These are phyloP conservation scores for Termitomyces sp. DNA, from an alignment of 768 basidiomycete genomes.

Conservation along the genomic window DNA sequence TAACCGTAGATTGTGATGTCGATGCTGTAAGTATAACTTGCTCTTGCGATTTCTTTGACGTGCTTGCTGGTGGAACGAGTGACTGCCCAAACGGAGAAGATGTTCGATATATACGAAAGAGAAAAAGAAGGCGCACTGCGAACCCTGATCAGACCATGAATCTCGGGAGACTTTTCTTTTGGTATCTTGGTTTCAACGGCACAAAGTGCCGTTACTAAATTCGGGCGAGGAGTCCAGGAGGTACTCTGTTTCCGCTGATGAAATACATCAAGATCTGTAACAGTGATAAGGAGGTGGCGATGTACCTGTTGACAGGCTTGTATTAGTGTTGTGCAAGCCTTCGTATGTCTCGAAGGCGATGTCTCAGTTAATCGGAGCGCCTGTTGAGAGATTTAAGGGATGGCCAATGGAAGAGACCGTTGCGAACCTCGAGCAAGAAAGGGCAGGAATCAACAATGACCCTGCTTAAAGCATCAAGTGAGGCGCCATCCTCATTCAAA, in stretches of 20 bases:
- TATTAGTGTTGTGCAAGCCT: constrained; percentile 39
- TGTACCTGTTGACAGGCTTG: constrained; percentile 41
- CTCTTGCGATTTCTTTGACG: constrained; percentile 8
- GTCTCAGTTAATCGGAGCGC: constrained; percentile 28
- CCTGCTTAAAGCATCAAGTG: constrained; percentile 36
- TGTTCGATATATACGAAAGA: constrained; percentile 35
- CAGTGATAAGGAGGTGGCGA: constrained; percentile 4
- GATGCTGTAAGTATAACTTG: constrained; percentile 3
- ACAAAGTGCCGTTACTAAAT: constrained; percentile 34
- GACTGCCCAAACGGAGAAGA: constrained; percentile 44
- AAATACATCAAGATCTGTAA: not conserved
- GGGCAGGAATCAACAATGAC: constrained; percentile 51
- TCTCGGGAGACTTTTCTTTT: constrained; percentile 24
- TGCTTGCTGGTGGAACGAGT: constrained; percentile 23
- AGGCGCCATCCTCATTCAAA: constrained; percentile 19
- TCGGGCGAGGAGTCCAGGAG: constrained; percentile 41
- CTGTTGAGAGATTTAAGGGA: constrained; percentile 16
- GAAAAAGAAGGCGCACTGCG: constrained; percentile 44
- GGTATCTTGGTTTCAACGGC: constrained; percentile 25
- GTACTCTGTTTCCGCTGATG: constrained; percentile 38
- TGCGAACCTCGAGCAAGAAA: constrained; percentile 45
- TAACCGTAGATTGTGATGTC: constrained; percentile 2
- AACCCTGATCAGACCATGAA: constrained; percentile 53
- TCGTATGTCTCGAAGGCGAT: constrained; percentile 27
- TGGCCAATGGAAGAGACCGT: not conserved